A percentile compares a stretch with the other conserved stretches of the same genome.
Conservation (phyloP, 208 protist genomes). For the Leptomonas pyrrhocoris region DNA sequence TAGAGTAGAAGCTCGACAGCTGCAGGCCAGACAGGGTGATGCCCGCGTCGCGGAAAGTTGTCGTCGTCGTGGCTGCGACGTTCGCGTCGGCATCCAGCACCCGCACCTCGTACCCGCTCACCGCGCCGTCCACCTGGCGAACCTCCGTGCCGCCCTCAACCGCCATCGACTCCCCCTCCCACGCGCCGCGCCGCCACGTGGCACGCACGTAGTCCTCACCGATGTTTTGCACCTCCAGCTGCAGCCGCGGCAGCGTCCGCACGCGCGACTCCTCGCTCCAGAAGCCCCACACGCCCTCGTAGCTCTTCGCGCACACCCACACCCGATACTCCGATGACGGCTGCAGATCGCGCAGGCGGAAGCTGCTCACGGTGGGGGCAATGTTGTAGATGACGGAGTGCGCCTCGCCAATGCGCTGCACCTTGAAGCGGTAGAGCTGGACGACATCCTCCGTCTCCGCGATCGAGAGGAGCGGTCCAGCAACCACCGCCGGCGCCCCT, state of each 20-base stretch:
- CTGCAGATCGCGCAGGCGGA: conserved; percentile 76
- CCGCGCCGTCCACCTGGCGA: conserved; percentile 80
- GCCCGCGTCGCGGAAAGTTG: conserved; percentile 67
- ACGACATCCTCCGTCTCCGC: conserved; percentile 80
- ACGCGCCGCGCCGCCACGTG: conserved; percentile 74
- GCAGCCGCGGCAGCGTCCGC: conserved; percentile 88
- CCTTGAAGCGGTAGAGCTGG: conserved; percentile 87
- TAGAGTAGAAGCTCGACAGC: conserved; percentile 75
- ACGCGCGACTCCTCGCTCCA: conserved; percentile 91
- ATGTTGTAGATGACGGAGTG: conserved; percentile 80
- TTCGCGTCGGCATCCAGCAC: conserved; percentile 64
- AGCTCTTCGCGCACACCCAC: conserved; percentile 86
- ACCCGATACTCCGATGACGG: conserved; percentile 90
- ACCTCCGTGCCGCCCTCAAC: conserved; percentile 49
- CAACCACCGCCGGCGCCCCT: neutral
- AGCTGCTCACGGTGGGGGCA: conserved; percentile 78
- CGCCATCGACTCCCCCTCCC: conserved; percentile 52
- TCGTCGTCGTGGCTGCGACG: conserved; percentile 56
- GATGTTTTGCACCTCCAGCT: conserved; percentile 75
- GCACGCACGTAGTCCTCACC: conserved; percentile 92
- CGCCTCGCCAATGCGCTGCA: conserved; percentile 76
- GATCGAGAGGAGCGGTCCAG: conserved; percentile 24
- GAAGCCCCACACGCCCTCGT: conserved; percentile 89
- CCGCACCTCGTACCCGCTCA: conserved; percentile 88
- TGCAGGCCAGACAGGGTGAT: conserved; percentile 70